phyloP scores from a whole-genome alignment of 2,329 filamentous ascomycete species.

The Claviceps quebecensis region DNA sequence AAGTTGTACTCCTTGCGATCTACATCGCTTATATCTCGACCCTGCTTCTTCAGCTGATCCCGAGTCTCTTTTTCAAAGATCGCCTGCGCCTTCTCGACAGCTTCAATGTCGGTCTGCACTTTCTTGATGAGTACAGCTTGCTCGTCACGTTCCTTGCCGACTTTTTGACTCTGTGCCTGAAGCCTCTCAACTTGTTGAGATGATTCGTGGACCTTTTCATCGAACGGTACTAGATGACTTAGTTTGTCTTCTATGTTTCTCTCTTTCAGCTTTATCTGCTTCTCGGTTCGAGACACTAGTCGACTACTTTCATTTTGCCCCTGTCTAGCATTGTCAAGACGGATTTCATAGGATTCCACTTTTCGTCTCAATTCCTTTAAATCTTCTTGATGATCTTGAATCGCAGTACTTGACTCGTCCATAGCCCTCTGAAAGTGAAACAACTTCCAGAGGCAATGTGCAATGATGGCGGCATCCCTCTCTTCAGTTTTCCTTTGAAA shows the following conservation, averaged over 20 bases:
- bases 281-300: conserved; percentile 70
- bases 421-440: conserved; percentile 91
- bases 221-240: conserved; percentile 73
- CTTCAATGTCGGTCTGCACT: conserved; percentile 64
- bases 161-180: conserved; percentile 51
- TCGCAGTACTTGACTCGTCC: conserved; percentile 79
- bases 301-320: conserved; percentile 68
- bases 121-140: conserved; percentile 57
- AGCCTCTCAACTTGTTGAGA: conserved; percentile 55
- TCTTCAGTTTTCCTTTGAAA: conserved; percentile 86
- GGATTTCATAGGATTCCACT: conserved; percentile 69
- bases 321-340: conserved; percentile 66
- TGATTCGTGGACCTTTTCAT: conserved; percentile 80
- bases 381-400: conserved; percentile 87
- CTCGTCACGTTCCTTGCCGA: conserved; percentile 62
- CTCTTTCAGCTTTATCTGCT: conserved; percentile 71
- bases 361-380: conserved; percentile 84
- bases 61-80: conserved; percentile 82
- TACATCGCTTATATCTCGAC: conserved; percentile 68
- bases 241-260: conserved; percentile 76
- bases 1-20: conserved; percentile 84
- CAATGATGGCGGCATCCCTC: conserved; percentile 79
- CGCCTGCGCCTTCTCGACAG: conserved; percentile 78
- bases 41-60: conserved; percentile 72
- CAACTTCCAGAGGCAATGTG: conserved; percentile 90